Base-by-base conservation (phyloP, 495 filamentous ascomycete species). In the Hypomontagnella monticulosa region DNA sequence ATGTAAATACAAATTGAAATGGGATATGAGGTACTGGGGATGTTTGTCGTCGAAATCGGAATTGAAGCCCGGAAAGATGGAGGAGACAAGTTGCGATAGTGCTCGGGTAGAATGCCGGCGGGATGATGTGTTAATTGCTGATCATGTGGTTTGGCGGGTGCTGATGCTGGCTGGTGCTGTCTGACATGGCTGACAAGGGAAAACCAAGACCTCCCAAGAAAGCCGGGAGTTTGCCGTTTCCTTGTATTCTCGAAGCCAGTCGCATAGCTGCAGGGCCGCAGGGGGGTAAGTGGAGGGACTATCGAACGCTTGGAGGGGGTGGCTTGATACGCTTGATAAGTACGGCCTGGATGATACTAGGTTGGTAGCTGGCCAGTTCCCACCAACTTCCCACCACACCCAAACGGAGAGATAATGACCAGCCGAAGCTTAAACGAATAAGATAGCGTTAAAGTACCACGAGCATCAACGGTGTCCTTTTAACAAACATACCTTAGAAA, bases 401-500 rank as follows among this genome's bases (percentile, higher is more conserved):
- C 18, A 61, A 38, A 41, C 1, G n/a, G n/a, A 44, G 11, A 5
- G 23, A 51, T 32, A 60, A 47, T 27, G 56, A 37, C 43, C 37
- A 61, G 20, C 36, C 47, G 14, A 49, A 49, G 9, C 44, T 44
- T 58, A 68, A 76, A 73, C 80, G 78, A 82, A 82, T 82, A 60
- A 70, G 72, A 77, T 62, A 61, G 50, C 73, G 67, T 71, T 50
- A 69, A 72, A 40, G 56, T 66, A 50, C 77, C 80, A 81, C 79
- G 80, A 72, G 79, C 49, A 61, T 63, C 52, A 63, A 51, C 57
- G 57, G 37, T 14, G 61, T 53, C 50, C 27, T 60, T 51, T 58
- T 50, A 51, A 19, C 38, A 59, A 58, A 69, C 54, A 37, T 51
- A 62, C 58, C 65, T 49, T 63, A 51, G 23, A 61, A 46, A 41